Conservation (phyloP, 441 rosid genomes). For the Arabidopsis hybrid region DNA sequence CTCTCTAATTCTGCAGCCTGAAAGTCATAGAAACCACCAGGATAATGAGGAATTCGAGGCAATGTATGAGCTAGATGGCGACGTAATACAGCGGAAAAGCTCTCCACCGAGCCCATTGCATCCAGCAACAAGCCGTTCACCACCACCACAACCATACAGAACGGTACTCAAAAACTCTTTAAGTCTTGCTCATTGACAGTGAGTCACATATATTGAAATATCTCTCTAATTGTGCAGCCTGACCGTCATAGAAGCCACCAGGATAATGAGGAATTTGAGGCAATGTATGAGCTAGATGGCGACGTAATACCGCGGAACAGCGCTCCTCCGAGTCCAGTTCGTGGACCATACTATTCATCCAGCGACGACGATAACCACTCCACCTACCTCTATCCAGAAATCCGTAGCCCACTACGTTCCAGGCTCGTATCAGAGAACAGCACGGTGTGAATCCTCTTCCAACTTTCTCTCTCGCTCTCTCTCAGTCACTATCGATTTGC, state of each 20-base stretch:
- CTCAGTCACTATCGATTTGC: background rate
- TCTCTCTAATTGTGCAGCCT: conserved; percentile 24
- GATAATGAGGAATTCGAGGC: conserved; percentile 18
- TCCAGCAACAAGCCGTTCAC: conserved; percentile 30
- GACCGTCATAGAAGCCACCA: conserved; percentile 11
- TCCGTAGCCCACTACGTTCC: conserved; percentile 33
- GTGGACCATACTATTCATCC: conserved; percentile 41
- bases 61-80: conserved; percentile 39
- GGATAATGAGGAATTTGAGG: conserved; percentile 2
- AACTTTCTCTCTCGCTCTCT: background rate
- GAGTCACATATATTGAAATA: background rate
- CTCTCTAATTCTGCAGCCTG: conserved; percentile 27
- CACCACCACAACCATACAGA: conserved; percentile 31
- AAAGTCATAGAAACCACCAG: conserved; percentile 1
- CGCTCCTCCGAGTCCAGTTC: conserved; percentile 30
- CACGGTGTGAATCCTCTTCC: conserved; percentile 33
- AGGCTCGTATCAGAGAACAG: conserved; percentile 18
- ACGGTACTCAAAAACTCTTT: conserved; percentile 17
- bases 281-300: conserved; percentile 34
- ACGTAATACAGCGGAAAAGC: conserved; percentile 33
- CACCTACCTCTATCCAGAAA: conserved; percentile 44
- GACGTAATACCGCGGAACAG: conserved; percentile 20
- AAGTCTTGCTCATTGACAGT: background rate
- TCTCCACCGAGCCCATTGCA: conserved; percentile 43
- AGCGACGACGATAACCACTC: conserved; percentile 43